Percentiles rank a stretch among this genome's conserved stretches.
Conservation (phyloP, 129 eudicot genomes). For the Oenanthe sinensis region DNA sequence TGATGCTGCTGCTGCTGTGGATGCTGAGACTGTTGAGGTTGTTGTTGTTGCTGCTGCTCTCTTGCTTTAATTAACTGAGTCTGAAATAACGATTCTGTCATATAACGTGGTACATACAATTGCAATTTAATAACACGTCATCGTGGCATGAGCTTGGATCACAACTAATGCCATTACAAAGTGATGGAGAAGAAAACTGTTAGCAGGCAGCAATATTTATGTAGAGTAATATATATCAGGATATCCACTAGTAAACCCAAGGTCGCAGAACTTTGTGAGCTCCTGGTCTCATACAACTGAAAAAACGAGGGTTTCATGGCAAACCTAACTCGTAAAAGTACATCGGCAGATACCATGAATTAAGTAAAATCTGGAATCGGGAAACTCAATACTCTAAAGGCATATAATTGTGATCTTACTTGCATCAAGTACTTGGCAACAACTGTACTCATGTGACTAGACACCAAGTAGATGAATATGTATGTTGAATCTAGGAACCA, state of each 20-base stretch:
- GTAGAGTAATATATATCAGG: neutral
- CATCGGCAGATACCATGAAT: neutral
- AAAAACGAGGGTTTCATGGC: neutral
- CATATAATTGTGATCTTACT: neutral
- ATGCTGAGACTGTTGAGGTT: slow-evolving; percentile 47
- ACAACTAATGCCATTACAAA: neutral
- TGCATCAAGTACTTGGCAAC: neutral
- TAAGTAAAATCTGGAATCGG: neutral
- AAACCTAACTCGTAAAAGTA: neutral
- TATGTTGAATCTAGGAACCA: neutral
- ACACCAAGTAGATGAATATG: neutral
- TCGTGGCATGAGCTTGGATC: neutral
- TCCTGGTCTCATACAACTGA: neutral
- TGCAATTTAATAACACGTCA: neutral
- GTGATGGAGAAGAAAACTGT: neutral
- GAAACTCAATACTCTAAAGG: neutral
- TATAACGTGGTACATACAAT: neutral
- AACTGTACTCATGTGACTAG: neutral
- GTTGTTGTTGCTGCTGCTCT: slow-evolving; percentile 88
- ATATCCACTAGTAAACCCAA: neutral
- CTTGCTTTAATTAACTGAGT: slow-evolving; percentile 83
- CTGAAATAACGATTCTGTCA: slow-evolving; percentile 28
- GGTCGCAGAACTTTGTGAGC: neutral
- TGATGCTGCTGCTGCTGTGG: slow-evolving; percentile 68
- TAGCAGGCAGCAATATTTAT: neutral